Conservation (phyloP, 139 green algal species). For the Astrephomene gubernaculifera region DNA sequence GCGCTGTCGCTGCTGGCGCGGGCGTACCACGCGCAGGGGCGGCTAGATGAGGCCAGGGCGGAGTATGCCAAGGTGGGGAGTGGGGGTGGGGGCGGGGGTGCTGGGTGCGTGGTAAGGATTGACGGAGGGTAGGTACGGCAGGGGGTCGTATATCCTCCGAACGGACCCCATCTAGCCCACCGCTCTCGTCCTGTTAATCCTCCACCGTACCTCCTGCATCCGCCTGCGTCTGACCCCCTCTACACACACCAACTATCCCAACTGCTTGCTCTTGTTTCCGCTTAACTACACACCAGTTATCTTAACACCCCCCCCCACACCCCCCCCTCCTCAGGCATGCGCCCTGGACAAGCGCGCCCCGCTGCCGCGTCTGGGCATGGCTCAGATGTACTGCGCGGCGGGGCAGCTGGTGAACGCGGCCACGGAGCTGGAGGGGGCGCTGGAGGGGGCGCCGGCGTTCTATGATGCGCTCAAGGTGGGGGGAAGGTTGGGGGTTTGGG, state of each 20-base stretch:
- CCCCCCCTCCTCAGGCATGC: constrained; percentile 59
- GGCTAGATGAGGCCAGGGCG: constrained; percentile 38
- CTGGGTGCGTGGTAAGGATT: not conserved
- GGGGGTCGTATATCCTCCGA: too few species aligned
- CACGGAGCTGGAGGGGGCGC: constrained; percentile 75
- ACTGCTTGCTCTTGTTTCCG: too few species aligned
- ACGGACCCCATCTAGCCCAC: too few species aligned
- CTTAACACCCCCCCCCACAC: too few species aligned
- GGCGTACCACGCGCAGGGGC: constrained; percentile 61
- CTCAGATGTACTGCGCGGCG: constrained; percentile 73
- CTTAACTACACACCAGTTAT: too few species aligned
- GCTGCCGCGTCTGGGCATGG: constrained; percentile 75
- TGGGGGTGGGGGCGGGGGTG: not conserved
- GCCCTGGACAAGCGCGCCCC: constrained; percentile 64
- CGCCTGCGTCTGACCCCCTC: not conserved
- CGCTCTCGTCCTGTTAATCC: too few species aligned
- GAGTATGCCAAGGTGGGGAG: constrained; percentile 49
- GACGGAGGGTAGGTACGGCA: too few species aligned
- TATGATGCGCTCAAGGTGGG: constrained; percentile 76
- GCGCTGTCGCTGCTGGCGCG: constrained; percentile 66
- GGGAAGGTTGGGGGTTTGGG: not conserved
- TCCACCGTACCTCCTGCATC: too few species aligned
- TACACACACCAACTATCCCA: too few species aligned
- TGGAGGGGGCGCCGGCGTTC: constrained; percentile 72
- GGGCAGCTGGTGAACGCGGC: constrained; percentile 69